Conservation (phyloP, 108 stramenopile species). For the Skeletonema tropicum region DNA sequence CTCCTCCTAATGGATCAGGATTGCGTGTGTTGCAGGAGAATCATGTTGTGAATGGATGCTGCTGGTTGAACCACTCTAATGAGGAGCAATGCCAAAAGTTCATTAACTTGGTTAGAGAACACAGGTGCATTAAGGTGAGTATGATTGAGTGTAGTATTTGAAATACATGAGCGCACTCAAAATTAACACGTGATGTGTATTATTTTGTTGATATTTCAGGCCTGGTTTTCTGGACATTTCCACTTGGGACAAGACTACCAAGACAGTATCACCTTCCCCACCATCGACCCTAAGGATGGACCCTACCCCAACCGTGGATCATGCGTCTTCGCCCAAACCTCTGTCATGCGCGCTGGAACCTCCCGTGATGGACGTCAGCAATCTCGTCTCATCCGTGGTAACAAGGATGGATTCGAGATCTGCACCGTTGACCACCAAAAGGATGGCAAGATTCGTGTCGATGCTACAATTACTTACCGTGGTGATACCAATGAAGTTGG, state of each 20-base stretch:
- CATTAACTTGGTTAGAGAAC: slow-evolving; percentile 77
- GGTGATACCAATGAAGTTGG: slow-evolving; percentile 62
- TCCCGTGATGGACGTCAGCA: slow-evolving; percentile 88
- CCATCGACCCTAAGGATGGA: slow-evolving; percentile 63
- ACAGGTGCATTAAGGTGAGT: slow-evolving; percentile 78
- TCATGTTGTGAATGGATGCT: slow-evolving; percentile 90
- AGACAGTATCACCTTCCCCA: slow-evolving; percentile 65
- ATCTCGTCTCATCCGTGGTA: slow-evolving; percentile 86
- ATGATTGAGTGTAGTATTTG: neutral
- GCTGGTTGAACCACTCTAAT: slow-evolving; percentile 85
- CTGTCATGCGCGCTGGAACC: slow-evolving; percentile 83
- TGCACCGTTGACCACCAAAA: slow-evolving; percentile 91
- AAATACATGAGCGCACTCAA: neutral
- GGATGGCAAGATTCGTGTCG: slow-evolving; percentile 67
- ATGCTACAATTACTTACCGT: slow-evolving; percentile 62
- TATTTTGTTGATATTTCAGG: neutral
- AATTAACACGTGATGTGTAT: neutral
- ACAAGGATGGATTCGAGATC: slow-evolving; percentile 82
- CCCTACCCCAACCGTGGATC: slow-evolving; percentile 77
- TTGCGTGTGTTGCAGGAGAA: slow-evolving; percentile 89
- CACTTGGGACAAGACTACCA: slow-evolving; percentile 87
- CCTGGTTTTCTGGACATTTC: slow-evolving; percentile 95
- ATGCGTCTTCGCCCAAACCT: slow-evolving; percentile 84
- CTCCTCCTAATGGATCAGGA: slow-evolving; percentile 89
- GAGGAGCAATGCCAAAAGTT: slow-evolving; percentile 68